phyloP scores from a whole-genome alignment of 192 early-diverging fungal genomes.

The Gorgonomyces haynaldii region DNA sequence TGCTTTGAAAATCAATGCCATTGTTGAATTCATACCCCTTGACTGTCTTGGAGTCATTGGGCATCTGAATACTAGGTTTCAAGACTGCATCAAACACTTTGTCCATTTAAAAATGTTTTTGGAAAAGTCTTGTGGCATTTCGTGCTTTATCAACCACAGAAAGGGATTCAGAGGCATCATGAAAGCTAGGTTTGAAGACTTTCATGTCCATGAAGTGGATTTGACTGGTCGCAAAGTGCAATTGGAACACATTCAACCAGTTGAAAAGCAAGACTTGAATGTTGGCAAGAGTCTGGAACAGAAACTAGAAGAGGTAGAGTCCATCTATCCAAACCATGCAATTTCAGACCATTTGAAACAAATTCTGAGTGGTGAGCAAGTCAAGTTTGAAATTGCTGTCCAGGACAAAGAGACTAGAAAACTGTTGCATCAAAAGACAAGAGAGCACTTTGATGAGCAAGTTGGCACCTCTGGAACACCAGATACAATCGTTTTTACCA shows the following conservation, averaged over 20 bases:
- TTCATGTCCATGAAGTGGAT: constrained; percentile 89
- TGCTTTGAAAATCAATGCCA: constrained; percentile 57
- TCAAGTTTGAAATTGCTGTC: constrained; percentile 8
- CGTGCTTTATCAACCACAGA: too few relatives aligned
- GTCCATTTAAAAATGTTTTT: too few relatives aligned
- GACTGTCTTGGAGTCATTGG: constrained; percentile 51
- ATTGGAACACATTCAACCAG: constrained; percentile 28
- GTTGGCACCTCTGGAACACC: constrained; percentile 37
- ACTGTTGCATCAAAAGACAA: constrained; percentile 38
- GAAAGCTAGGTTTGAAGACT: constrained; percentile 72
- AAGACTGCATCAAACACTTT: constrained; percentile 22
- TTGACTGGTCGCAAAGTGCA: constrained; percentile 55
- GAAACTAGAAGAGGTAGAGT: constrained; percentile 5
- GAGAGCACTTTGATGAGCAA: constrained; percentile 31
- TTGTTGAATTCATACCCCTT: constrained; percentile 90
- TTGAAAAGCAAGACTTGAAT: constrained; percentile 10
- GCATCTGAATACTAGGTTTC: constrained; percentile 37
- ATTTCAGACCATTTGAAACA: constrained; percentile 1
- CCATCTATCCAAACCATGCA: constrained; percentile 11
- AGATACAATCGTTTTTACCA: constrained; percentile 25
- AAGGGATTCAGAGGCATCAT: constrained; percentile 49
- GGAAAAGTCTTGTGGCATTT: too few relatives aligned
- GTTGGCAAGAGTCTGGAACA: constrained; percentile 6
- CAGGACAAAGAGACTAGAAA: constrained; percentile 42
- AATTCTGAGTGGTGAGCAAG: constrained; percentile 1